Evolutionary conservation across 176 grass and related monocot species (phyloP).

Genomic region (Phoenix dactylifera): DNA sequence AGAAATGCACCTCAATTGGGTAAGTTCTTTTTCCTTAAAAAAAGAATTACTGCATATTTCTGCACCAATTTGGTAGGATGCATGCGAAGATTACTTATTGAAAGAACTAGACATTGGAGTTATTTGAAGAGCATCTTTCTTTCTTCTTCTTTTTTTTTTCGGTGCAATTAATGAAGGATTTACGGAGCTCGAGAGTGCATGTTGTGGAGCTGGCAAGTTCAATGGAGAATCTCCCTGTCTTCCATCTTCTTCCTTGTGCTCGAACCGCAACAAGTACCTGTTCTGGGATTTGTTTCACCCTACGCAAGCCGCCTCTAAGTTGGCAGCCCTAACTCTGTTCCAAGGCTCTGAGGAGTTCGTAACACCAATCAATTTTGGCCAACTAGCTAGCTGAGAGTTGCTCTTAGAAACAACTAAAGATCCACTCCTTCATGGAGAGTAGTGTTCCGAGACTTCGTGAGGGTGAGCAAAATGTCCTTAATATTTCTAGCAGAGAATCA

Average conservation of each 20-base stretch:
- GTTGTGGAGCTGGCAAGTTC: slow-evolving; percentile 19
- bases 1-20: background rate
- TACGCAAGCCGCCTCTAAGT: slow-evolving; percentile 4
- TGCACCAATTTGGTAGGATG: too few relatives aligned
- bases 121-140: background rate
- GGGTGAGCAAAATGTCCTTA: too few relatives aligned
- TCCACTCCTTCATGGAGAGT: too few relatives aligned
- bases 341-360: too few relatives aligned
- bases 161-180: slow-evolving; percentile 12
- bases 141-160: background rate
- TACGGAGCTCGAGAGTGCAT: slow-evolving; percentile 21
- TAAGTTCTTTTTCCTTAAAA: background rate
- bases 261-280: background rate
- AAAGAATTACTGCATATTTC: too few relatives aligned
- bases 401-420: too few relatives aligned
- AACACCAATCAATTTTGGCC: too few relatives aligned
- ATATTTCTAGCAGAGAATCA: too few relatives aligned
- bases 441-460: too few relatives aligned
- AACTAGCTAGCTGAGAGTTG: too few relatives aligned
- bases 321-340: background rate
- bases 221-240: slow-evolving; percentile 12
- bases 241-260: slow-evolving; percentile 12
- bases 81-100: background rate
- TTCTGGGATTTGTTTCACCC: slow-evolving; percentile 32
- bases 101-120: too few relatives aligned